A percentile compares a stretch with the other conserved stretches of the same genome.
Evolutionary conservation across 2,329 filamentous ascomycete genomes (phyloP).

Genomic region (Fusarium sp.): DNA sequence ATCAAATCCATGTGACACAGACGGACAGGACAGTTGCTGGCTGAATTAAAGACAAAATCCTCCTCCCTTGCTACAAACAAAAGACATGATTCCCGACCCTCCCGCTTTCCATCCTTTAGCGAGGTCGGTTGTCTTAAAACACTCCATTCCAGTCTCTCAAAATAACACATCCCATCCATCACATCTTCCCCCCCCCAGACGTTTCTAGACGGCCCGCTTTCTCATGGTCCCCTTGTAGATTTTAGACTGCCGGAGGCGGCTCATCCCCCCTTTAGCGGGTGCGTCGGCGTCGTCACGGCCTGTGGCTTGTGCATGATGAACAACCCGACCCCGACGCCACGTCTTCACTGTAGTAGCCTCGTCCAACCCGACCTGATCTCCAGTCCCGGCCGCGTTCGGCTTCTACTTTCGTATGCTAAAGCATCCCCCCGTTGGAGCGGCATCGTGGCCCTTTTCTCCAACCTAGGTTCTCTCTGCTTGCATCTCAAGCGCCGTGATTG

Average conservation of each 20-base stretch:
- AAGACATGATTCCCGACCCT: constrained; percentile 4
- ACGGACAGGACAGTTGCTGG: background rate
- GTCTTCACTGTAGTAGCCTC: constrained; percentile 25
- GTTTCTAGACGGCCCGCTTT: constrained; percentile 28
- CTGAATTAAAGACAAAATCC: background rate
- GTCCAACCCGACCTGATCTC: background rate
- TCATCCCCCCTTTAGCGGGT: constrained; percentile 34
- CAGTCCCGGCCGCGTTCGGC: constrained; percentile 11
- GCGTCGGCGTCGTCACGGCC: constrained; percentile 37
- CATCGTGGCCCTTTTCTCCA: constrained; percentile 1
- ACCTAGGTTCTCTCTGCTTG: background rate
- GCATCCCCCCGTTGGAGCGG: constrained; percentile 11
- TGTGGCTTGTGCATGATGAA: constrained; percentile 19
- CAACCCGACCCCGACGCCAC: constrained; percentile 19
- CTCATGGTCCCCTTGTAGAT: constrained; percentile 21
- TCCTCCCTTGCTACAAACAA: constrained; percentile 6
- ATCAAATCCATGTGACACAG: background rate
- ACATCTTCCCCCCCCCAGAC: constrained; percentile 17
- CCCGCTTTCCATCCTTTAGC: constrained; percentile 19
- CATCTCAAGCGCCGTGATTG: background rate
- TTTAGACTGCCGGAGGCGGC: constrained; percentile 12
- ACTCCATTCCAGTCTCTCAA: constrained; percentile 6
- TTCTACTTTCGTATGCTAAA: constrained; percentile 7
- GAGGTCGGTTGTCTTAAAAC: constrained; percentile 31
- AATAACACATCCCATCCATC: background rate